Evolutionary conservation across 768 basidiomycete species (phyloP), one percentile per base, ranked within the genome.

Genomic region (Piloderma croceum): DNA sequence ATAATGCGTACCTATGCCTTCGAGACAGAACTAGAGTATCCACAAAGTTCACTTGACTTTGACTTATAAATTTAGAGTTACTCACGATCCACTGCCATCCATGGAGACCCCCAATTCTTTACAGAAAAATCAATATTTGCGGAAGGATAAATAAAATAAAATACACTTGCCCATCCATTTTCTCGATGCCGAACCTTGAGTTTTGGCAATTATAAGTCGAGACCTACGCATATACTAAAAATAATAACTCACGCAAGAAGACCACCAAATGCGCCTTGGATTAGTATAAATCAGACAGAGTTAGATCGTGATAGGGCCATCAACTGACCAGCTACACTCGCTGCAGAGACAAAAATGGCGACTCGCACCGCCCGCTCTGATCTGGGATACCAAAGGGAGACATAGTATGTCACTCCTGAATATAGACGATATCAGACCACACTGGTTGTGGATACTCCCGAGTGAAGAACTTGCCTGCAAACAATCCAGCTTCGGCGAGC

Each of bases 301-400:
- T 19, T 39, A 20, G 3, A 34, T 25, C 1, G 2, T 31, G 21
- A 18, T 9, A 24, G 9, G 17, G n/a, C 24, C 24, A 33, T 34
- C n/a, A 25, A 39, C 54, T 12, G 23, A 56, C 71, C 78, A 13
- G 77, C 71, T 24, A 74, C 51, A 2, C 76, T 79, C 9, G 78
- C 77, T 25, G 78, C 77, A 15, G 73, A 73, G 55, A 80, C 80
- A 64, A 83, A 81, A 25, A 82, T 63, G 4, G 79, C 76, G 41
- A 79, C 69, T 20, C 80, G 71, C 49, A 59, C 61, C 13, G 74
- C 77, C 32, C 79, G 71, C 50, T 83, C 80, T 38, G 62, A 61
- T 24, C 73, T 64, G 7, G 76, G 69, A 52, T 85, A 77, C 79
- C 80, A 82, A 36, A 76, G 55, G 9, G 74, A 76, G 32, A 79